Percentiles rank a stretch among this genome's conserved stretches.
Conservation (phyloP, 1,284 basidiomycete species). For the Sporisorium sorghi region DNA sequence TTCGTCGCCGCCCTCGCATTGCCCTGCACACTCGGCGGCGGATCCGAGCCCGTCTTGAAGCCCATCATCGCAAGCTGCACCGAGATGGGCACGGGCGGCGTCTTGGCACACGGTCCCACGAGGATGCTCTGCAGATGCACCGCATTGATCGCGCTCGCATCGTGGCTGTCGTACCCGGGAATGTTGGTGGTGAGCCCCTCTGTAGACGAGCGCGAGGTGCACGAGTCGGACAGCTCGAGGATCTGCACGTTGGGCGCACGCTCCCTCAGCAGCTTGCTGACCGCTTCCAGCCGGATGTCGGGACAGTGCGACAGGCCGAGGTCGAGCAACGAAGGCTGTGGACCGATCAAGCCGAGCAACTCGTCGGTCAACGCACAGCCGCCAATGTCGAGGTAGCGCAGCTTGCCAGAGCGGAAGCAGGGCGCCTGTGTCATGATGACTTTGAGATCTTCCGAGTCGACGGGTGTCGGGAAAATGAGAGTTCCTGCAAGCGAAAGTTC, state of each 20-base stretch:
- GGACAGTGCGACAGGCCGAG: constrained; percentile 81
- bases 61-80: constrained; percentile 63
- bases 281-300: constrained; percentile 76
- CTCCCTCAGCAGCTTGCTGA: constrained; percentile 78
- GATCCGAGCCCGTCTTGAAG: constrained; percentile 66
- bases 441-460: constrained; percentile 78
- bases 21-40: constrained; percentile 40
- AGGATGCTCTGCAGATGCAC: constrained; percentile 70
- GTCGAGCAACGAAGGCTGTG: constrained; percentile 80
- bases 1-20: constrained; percentile 73
- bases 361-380: constrained; percentile 78
- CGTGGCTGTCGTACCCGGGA: constrained; percentile 71
- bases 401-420: constrained; percentile 80
- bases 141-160: constrained; percentile 75
- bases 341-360: constrained; percentile 72
- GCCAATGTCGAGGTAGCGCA: constrained; percentile 90
- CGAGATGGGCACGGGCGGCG: constrained; percentile 61
- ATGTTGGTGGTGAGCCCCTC: constrained; percentile 41
- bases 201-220: constrained; percentile 40
- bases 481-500: constrained; percentile 92
- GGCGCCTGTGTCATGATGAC: constrained; percentile 81
- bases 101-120: constrained; percentile 70
- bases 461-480: constrained; percentile 83
- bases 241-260: constrained; percentile 86
- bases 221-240: constrained; percentile 81